Conservation (phyloP, 1,284 basidiomycete species). For the Leccinum pachyderme region DNA sequence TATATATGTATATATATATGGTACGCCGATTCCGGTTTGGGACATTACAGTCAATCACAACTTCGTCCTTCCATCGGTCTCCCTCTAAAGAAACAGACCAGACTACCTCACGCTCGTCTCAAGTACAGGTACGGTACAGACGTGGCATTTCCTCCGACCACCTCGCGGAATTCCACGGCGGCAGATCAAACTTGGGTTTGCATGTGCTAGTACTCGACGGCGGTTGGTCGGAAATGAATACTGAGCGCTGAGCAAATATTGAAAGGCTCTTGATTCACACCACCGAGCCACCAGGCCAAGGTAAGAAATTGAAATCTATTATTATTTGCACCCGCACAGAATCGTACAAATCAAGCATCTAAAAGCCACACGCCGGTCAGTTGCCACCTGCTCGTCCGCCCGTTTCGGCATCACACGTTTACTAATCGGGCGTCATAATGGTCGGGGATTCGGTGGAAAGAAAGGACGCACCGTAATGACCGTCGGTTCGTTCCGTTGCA, state of each 20-base stretch:
- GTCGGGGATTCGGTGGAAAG: slow-evolving; percentile 2
- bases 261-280: neutral
- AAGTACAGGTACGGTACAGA: neutral
- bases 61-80: neutral
- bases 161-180: neutral
- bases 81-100: neutral
- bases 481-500: slow-evolving; percentile 87
- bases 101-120: neutral
- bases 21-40: neutral
- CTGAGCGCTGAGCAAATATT: neutral
- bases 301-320: neutral
- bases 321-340: slow-evolving; percentile 1
- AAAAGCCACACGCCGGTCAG: neutral
- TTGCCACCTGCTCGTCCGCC: neutral
- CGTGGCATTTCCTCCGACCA: neutral
- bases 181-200: neutral
- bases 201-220: neutral
- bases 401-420: neutral
- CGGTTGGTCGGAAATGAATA: slow-evolving; percentile 10
- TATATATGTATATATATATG: neutral
- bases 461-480: slow-evolving; percentile 82
- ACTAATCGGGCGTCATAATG: slow-evolving; percentile 13
- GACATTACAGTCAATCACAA: neutral
- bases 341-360: slow-evolving; percentile 18
- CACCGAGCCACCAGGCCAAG: neutral